These are phyloP conservation scores for Fagus sylvatica DNA, from an alignment of 306 rosid species.

Conservation along the genomic window DNA sequence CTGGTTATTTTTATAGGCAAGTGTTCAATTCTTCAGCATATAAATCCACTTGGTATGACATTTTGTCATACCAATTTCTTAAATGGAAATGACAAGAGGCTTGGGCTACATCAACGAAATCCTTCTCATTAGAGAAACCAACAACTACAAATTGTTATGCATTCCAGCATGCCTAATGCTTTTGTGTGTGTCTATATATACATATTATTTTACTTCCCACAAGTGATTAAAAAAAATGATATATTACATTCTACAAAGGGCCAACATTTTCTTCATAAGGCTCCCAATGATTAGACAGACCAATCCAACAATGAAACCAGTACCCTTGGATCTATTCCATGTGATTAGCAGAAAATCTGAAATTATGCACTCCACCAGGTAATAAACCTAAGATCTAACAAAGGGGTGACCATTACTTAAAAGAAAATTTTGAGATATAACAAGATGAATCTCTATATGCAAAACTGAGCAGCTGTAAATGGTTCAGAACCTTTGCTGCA, in stretches of 20 bases:
- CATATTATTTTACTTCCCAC: not conserved
- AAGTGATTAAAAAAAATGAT: not conserved
- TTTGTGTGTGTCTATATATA: not conserved
- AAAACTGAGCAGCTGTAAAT: slow-evolving; percentile 11
- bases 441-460: slow-evolving; percentile 1
- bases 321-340: not conserved
- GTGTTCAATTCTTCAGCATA: not conserved
- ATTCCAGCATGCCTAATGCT: not conserved
- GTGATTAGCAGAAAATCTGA: not conserved
- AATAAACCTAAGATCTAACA: not conserved
- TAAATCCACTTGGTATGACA: not conserved
- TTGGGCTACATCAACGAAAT: not conserved
- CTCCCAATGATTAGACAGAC: not conserved
- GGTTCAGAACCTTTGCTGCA: slow-evolving; percentile 82
- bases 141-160: not conserved
- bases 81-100: not conserved
- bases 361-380: not conserved
- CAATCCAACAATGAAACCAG: not conserved
- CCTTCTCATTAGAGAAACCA: not conserved
- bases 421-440: slow-evolving; percentile 5
- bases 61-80: not conserved
- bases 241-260: not conserved
- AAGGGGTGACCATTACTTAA: not conserved
- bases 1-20: not conserved
- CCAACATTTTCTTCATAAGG: not conserved